phyloP scores from a whole-genome alignment of 1,284 basidiomycete genomes.

The Ceratobasidium sp. region DNA sequence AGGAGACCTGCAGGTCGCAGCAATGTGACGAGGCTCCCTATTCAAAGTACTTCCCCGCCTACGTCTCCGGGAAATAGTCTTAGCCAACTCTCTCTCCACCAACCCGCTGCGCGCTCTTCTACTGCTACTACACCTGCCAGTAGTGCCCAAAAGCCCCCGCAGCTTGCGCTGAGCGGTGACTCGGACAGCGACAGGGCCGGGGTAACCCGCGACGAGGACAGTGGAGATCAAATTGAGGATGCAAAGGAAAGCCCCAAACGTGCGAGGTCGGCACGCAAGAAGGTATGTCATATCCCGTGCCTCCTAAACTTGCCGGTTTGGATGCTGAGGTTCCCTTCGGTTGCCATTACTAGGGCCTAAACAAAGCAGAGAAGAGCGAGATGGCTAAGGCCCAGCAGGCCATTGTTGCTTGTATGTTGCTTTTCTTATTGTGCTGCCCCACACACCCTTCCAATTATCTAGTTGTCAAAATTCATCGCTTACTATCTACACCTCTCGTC shows the following conservation, averaged over 20 bases:
- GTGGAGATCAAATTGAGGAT: conserved; percentile 12
- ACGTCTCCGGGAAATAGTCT: conserved; percentile 1
- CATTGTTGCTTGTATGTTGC: conserved; percentile 6
- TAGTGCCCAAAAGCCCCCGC: conserved; percentile 5
- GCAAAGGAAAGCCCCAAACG: conserved; percentile 18
- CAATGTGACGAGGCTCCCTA: background rate
- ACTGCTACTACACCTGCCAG: conserved; percentile 5
- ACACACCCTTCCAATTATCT: too few species aligned
- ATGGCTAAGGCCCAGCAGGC: conserved; percentile 31
- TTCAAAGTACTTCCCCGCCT: background rate
- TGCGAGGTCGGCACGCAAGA: background rate
- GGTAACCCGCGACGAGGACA: conserved; percentile 2
- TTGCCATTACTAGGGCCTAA: conserved; percentile 10
- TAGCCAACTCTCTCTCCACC: conserved; percentile 23
- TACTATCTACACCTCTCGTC: background rate
- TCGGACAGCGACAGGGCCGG: background rate
- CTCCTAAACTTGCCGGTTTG: background rate
- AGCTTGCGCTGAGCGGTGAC: conserved; percentile 16
- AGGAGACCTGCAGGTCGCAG: background rate
- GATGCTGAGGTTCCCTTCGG: background rate
- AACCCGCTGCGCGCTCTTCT: background rate
- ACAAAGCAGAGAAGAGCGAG: conserved; percentile 34
- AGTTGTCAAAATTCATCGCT: too few species aligned
- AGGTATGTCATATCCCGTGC: background rate
- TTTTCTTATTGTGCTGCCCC: background rate